Conservation (phyloP, 495 filamentous ascomycete species). For the Trichodelitschia bisporula region DNA sequence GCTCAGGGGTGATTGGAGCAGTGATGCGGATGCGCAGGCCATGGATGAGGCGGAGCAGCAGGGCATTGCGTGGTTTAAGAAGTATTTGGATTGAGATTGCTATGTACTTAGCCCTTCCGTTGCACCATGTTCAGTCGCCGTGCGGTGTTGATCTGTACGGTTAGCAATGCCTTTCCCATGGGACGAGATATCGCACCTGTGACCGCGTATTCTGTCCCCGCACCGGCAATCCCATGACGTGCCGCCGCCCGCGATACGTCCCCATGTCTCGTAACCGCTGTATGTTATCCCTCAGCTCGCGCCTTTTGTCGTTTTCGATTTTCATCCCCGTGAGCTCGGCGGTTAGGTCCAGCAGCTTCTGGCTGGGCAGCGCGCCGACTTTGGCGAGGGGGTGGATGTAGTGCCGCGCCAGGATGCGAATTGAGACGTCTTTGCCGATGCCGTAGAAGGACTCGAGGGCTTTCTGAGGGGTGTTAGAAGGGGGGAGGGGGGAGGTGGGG, state of each 20-base stretch:
- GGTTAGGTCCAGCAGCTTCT: conserved; percentile 55
- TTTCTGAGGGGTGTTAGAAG: conserved; percentile 45
- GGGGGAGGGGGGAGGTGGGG: background rate
- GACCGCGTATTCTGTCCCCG: conserved; percentile 68
- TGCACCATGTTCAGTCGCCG: conserved; percentile 60
- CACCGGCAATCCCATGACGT: conserved; percentile 73
- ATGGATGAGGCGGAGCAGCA: conserved; percentile 21
- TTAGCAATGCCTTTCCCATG: conserved; percentile 1
- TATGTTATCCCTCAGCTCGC: conserved; percentile 62
- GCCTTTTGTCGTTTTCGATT: conserved; percentile 70
- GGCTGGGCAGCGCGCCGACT: conserved; percentile 41
- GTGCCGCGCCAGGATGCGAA: conserved; percentile 60
- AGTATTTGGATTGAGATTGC: conserved; percentile 4
- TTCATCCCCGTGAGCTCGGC: conserved; percentile 74
- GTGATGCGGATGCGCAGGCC: conserved; percentile 21
- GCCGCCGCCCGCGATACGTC: conserved; percentile 65
- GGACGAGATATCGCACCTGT: conserved; percentile 28
- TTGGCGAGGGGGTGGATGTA: conserved; percentile 61
- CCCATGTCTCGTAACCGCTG: conserved; percentile 73
- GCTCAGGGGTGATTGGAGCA: conserved; percentile 19
- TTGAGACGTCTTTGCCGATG: conserved; percentile 44
- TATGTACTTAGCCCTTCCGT: conserved; percentile 22
- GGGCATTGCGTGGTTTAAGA: conserved; percentile 20
- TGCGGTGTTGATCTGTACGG: conserved; percentile 39
- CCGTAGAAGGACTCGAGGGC: conserved; percentile 77